A percentile compares a stretch with the other conserved stretches of the same genome.
Evolutionary conservation across 2,329 filamentous ascomycete genomes (phyloP).

Genomic region (Hirsutella thompsonii): DNA sequence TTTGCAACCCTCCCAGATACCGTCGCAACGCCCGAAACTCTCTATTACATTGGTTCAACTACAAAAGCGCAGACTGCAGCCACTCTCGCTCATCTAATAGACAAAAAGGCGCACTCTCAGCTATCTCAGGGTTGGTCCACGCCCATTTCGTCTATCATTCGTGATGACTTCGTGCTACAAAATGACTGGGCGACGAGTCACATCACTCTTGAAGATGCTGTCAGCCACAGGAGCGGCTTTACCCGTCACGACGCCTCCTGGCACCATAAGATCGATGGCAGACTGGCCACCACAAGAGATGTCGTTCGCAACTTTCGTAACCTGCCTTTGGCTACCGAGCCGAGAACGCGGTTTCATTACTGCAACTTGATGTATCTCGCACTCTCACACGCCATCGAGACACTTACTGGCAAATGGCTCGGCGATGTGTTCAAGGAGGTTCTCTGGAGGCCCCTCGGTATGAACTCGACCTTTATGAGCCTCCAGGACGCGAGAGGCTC

Average conservation of each 20-base stretch:
- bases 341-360: conserved; percentile 33
- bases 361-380: conserved; percentile 36
- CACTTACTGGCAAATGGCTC: conserved; percentile 21
- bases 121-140: conserved; percentile 30
- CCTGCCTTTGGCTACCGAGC: conserved; percentile 28
- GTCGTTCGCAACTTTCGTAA: conserved; percentile 28
- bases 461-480: conserved; percentile 28
- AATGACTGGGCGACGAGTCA: conserved; percentile 30
- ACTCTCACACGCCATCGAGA: conserved; percentile 30
- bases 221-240: conserved; percentile 38
- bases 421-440: conserved; percentile 25
- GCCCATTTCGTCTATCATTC: conserved; percentile 30
- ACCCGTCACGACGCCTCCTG: conserved; percentile 25
- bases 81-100: conserved; percentile 33
- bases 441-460: conserved; percentile 32
- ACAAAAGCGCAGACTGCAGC: conserved; percentile 43
- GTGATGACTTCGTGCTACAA: conserved; percentile 36
- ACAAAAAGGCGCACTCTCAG: conserved; percentile 21
- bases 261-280: conserved; percentile 15
- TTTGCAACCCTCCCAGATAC: conserved; percentile 20
- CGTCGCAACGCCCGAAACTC: conserved; percentile 29
- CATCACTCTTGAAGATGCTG: conserved; percentile 39
- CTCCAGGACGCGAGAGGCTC: conserved; percentile 10
- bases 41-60: conserved; percentile 42
- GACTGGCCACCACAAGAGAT: conserved; percentile 4